Conservation (phyloP, 495 filamentous ascomycete genomes). For the Evansstolkia leycettana region DNA sequence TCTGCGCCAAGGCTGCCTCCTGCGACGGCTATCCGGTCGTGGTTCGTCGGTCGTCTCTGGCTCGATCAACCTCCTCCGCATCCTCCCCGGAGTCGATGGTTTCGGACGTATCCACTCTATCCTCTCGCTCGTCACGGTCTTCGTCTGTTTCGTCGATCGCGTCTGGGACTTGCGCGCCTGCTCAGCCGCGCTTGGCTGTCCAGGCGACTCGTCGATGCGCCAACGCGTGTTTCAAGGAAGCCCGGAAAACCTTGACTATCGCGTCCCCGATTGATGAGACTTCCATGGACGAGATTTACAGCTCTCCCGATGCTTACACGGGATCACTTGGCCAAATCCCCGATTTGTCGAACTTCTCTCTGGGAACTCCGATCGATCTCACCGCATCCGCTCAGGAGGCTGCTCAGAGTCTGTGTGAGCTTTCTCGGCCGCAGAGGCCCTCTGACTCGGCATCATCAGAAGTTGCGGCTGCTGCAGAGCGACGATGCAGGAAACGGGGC, state of each 20-base stretch:
- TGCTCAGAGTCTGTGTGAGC: slow-evolving; percentile 56
- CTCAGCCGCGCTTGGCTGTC: slow-evolving; percentile 55
- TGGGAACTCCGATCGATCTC: slow-evolving; percentile 35
- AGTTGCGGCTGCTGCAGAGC: slow-evolving; percentile 9
- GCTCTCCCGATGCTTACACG: slow-evolving; percentile 50
- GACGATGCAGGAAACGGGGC: slow-evolving; percentile 48
- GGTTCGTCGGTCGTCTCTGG: slow-evolving; percentile 61
- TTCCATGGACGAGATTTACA: slow-evolving; percentile 33
- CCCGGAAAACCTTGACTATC: slow-evolving; percentile 25
- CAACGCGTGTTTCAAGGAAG: slow-evolving; percentile 38
- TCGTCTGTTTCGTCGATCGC: slow-evolving; percentile 65
- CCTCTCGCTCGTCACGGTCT: slow-evolving; percentile 53
- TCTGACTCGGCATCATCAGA: too few relatives aligned
- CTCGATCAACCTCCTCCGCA: slow-evolving; percentile 60
- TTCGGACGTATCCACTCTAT: slow-evolving; percentile 58
- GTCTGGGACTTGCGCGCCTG: slow-evolving; percentile 51
- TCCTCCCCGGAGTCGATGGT: slow-evolving; percentile 90
- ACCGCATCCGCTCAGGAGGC: slow-evolving; percentile 38
- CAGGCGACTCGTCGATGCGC: slow-evolving; percentile 76
- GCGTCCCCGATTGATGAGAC: slow-evolving; percentile 38
- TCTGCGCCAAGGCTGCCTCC: slow-evolving; percentile 39
- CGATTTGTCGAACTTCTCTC: slow-evolving; percentile 38
- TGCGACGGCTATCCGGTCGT: slow-evolving; percentile 35
- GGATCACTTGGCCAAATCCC: slow-evolving; percentile 35
- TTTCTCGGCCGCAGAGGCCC: slow-evolving; percentile 20